These are phyloP conservation scores for Yamadazyma takamatsuzukensis DNA, from an alignment of 805 yeast species.

Conservation along the genomic window DNA sequence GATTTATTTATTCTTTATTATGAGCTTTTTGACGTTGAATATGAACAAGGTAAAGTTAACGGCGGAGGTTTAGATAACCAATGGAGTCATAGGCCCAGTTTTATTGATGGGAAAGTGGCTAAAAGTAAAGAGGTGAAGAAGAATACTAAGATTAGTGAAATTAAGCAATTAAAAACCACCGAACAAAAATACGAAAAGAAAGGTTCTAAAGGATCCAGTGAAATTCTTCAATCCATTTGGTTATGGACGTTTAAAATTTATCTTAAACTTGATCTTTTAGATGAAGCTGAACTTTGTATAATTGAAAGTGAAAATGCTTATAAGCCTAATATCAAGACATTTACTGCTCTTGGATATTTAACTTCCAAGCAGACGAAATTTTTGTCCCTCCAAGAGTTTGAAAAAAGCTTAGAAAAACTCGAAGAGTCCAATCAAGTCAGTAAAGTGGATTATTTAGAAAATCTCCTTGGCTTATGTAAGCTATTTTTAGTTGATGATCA, in stretches of 20 bases:
- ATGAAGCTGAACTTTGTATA: slow-evolving; percentile 69
- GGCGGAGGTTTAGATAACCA: slow-evolving; percentile 14
- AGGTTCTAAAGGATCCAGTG: slow-evolving; percentile 14
- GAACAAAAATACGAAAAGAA: slow-evolving; percentile 6
- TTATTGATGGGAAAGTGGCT: slow-evolving; percentile 27
- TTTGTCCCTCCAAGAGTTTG: slow-evolving; percentile 60
- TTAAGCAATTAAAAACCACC: slow-evolving; percentile 4
- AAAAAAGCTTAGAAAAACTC: slow-evolving; percentile 50
- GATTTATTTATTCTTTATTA: slow-evolving; percentile 61
- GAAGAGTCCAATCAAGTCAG: slow-evolving; percentile 23
- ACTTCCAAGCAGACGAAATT: slow-evolving; percentile 40
- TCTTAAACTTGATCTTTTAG: slow-evolving; percentile 46
- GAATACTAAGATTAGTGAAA: slow-evolving; percentile 16
- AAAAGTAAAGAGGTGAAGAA: slow-evolving; percentile 17
- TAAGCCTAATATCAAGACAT: slow-evolving; percentile 46
- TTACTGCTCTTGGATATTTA: slow-evolving; percentile 46
- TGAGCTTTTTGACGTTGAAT: slow-evolving; percentile 39
- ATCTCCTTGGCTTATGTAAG: slow-evolving; percentile 53
- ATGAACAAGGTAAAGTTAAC: slow-evolving; percentile 7
- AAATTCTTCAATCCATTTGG: slow-evolving; percentile 64
- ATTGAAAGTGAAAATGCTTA: slow-evolving; percentile 60
- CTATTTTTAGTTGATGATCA: slow-evolving; percentile 44
- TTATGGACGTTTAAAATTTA: slow-evolving; percentile 68
- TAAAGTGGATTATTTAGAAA: slow-evolving; percentile 41
- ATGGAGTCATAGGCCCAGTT: slow-evolving; percentile 42